Evolutionary conservation across 225 moss, liverwort and hornwort species (phyloP).

Genomic region (Anthoceros angustus): DNA sequence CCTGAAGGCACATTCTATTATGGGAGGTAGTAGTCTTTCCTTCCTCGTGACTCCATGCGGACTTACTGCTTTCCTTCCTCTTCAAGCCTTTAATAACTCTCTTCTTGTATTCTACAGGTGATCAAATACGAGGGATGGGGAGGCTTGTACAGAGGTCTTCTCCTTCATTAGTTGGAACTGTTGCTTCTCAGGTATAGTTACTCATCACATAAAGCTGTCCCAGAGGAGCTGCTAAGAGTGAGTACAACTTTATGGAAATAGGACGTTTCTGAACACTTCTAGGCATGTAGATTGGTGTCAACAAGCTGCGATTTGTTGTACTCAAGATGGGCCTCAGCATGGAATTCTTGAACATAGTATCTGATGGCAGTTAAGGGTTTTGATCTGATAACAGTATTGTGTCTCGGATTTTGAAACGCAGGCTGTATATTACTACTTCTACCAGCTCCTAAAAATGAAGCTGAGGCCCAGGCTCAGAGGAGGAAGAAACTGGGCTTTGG

Average conservation of each 20-base stretch:
- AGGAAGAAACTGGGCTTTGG: slow-evolving; percentile 45
- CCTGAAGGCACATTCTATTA: slow-evolving; percentile 39
- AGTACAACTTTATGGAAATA: no score
- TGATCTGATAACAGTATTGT: not conserved
- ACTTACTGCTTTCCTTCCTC: not conserved
- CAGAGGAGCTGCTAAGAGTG: no score
- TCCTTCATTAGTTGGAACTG: slow-evolving; percentile 70
- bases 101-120: slow-evolving; percentile 22
- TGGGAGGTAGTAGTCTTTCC: slow-evolving; percentile 23
- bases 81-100: not conserved
- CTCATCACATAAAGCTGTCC: not conserved
- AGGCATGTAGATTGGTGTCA: no score
- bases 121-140: slow-evolving; percentile 86
- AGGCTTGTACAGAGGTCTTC: slow-evolving; percentile 81
- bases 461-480: slow-evolving; percentile 41
- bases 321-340: no score
- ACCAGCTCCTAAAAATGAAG: slow-evolving; percentile 80
- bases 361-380: not conserved
- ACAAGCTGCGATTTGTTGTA: no score
- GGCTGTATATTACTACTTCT: slow-evolving; percentile 98
- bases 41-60: not conserved
- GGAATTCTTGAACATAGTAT: not conserved
- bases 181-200: slow-evolving; percentile 57
- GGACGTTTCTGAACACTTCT: no score
- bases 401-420: slow-evolving; percentile 12